These are phyloP conservation scores for Penicillium maclennaniae DNA, from an alignment of 495 filamentous ascomycete genomes.

Conservation along the genomic window DNA sequence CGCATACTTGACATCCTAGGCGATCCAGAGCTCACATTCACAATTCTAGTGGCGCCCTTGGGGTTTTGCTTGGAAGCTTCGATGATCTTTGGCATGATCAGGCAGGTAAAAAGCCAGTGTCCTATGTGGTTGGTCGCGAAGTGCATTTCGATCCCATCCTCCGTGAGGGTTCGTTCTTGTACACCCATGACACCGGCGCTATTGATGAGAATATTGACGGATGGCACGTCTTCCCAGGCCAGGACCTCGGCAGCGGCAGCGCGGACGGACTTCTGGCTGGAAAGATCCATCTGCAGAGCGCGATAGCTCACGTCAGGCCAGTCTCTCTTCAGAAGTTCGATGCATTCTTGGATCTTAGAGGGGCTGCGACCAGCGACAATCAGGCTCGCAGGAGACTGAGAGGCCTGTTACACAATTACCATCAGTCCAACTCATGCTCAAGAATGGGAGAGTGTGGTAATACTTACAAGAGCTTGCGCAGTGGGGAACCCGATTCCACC, in stretches of 20 bases:
- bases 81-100: constrained; percentile 42
- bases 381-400: constrained; percentile 38
- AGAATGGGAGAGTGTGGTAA: neutral
- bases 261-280: constrained; percentile 38
- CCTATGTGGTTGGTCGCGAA: constrained; percentile 31
- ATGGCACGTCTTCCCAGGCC: constrained; percentile 32
- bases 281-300: constrained; percentile 41
- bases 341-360: constrained; percentile 35
- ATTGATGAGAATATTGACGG: constrained; percentile 10
- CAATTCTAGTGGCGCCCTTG: constrained; percentile 35
- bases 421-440: neutral
- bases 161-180: constrained; percentile 20
- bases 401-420: constrained; percentile 24
- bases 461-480: constrained; percentile 39
- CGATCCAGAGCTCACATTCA: constrained; percentile 41
- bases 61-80: constrained; percentile 31
- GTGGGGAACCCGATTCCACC: constrained; percentile 41
- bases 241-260: constrained; percentile 37
- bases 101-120: constrained; percentile 27
- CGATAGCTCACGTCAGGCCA: constrained; percentile 37
- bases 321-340: constrained; percentile 29
- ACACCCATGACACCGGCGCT: constrained; percentile 38
- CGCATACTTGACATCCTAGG: constrained; percentile 27
- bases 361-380: constrained; percentile 39
- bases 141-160: constrained; percentile 21